These are phyloP conservation scores for Raffaelea albimanens DNA, from an alignment of 2,329 filamentous ascomycete species.

Conservation along the genomic window DNA sequence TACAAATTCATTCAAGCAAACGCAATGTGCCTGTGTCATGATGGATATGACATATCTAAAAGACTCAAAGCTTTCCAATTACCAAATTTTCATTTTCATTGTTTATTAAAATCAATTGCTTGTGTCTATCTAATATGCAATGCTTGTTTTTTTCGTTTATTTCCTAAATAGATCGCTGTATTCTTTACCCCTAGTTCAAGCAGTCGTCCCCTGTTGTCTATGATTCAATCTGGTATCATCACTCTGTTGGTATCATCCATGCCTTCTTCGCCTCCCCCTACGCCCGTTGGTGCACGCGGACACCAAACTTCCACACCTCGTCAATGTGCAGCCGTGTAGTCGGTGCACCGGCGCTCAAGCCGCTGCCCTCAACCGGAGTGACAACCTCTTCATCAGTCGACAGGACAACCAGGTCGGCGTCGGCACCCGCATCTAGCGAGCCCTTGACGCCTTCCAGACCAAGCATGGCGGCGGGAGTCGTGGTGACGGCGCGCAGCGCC, in stretches of 20 bases:
- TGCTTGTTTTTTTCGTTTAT: not conserved
- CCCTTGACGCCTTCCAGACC: constrained; percentile 61
- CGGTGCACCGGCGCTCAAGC: constrained; percentile 1
- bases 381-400: constrained; percentile 34
- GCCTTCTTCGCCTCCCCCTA: not conserved
- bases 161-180: too few relatives aligned
- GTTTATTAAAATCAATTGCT: too few relatives aligned
- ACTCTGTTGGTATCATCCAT: too few relatives aligned
- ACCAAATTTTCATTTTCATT: too few relatives aligned
- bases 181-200: too few relatives aligned
- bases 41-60: too few relatives aligned
- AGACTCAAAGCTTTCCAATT: too few relatives aligned
- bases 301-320: constrained; percentile 73
- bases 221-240: too few relatives aligned
- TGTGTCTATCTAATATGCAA: too few relatives aligned
- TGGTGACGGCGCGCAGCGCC: constrained; percentile 63
- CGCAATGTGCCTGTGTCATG: too few relatives aligned
- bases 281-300: constrained; percentile 27
- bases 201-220: too few relatives aligned
- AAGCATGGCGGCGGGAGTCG: constrained; percentile 69
- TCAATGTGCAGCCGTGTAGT: constrained; percentile 49
- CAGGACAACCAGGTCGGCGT: constrained; percentile 62
- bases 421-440: constrained; percentile 48
- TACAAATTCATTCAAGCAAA: too few relatives aligned
- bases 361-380: constrained; percentile 2